phyloP scores from a whole-genome alignment of 495 filamentous ascomycete species.

The Corynascus novoguineensis region DNA sequence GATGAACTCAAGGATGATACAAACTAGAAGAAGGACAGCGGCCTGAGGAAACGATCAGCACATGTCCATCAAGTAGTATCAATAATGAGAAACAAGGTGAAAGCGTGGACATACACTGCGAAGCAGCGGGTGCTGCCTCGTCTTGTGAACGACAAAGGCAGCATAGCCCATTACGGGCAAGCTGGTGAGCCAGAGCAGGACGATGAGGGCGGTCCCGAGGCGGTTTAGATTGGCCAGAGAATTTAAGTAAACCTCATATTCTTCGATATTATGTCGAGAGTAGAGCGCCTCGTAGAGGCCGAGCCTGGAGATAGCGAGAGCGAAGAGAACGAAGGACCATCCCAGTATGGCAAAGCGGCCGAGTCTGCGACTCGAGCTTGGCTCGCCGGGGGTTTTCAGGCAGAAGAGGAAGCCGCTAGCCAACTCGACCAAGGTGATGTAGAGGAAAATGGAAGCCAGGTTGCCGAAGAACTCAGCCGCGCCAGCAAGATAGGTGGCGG shows the following conservation, averaged over 20 bases:
- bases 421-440: slow-evolving; percentile 22
- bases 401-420: slow-evolving; percentile 21
- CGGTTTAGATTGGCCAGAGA: no score
- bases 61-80: background rate
- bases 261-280: background rate
- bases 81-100: background rate
- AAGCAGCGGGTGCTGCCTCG: slow-evolving; percentile 4
- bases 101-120: slow-evolving; percentile 3
- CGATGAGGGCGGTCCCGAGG: background rate
- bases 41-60: slow-evolving; percentile 1
- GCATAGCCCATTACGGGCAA: slow-evolving; percentile 7
- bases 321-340: slow-evolving; percentile 9
- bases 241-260: no score
- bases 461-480: slow-evolving; percentile 4
- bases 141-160: slow-evolving; percentile 10
- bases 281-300: background rate
- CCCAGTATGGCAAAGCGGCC: slow-evolving; percentile 5
- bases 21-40: slow-evolving; percentile 11
- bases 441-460: slow-evolving; percentile 18
- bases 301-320: slow-evolving; percentile 7
- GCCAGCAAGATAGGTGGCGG: background rate
- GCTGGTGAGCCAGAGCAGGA: slow-evolving; percentile 21
- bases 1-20: slow-evolving; percentile 17
- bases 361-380: background rate
- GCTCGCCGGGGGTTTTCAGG: background rate